phyloP scores from a whole-genome alignment of 179 eudicot genomes.

The Monotropa hypopitys region DNA sequence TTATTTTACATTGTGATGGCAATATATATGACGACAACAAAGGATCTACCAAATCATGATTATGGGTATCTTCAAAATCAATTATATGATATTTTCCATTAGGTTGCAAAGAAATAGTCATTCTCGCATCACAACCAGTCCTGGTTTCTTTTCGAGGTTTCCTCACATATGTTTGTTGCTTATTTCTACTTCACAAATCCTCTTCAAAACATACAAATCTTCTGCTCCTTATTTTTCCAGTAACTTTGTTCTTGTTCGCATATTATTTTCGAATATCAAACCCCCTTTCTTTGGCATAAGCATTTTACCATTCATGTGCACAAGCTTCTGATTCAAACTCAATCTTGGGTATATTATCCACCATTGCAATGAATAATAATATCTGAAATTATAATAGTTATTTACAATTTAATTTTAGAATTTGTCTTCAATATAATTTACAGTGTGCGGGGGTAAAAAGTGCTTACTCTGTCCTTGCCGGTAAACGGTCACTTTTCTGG shows the following conservation, averaged over 20 bases:
- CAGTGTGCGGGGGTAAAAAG: too few relatives aligned
- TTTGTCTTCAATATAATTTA: too few relatives aligned
- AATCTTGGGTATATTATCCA: too few relatives aligned
- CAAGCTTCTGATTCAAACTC: too few relatives aligned
- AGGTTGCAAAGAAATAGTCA: not conserved
- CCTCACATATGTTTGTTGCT: not conserved
- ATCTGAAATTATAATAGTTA: too few relatives aligned
- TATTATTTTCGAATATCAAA: not conserved
- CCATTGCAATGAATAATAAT: too few relatives aligned
- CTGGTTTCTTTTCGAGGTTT: constrained; percentile 8
- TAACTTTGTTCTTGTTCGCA: not conserved
- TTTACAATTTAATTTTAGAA: too few relatives aligned
- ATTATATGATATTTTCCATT: not conserved
- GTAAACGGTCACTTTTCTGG: too few relatives aligned
- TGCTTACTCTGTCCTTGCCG: too few relatives aligned
- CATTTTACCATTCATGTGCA: too few relatives aligned
- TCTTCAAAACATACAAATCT: constrained; percentile 11
- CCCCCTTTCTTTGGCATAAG: too few relatives aligned
- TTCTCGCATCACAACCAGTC: not conserved
- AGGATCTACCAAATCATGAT: constrained; percentile 1
- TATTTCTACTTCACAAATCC: not conserved
- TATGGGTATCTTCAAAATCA: constrained; percentile 11
- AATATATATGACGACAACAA: constrained; percentile 6
- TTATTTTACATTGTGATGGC: constrained; percentile 11
- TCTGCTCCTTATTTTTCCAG: too few relatives aligned